A percentile compares a stretch with the other conserved stretches of the same genome.
Conservation (phyloP, 495 filamentous ascomycete genomes). For the Talaromyces borbonicus region DNA sequence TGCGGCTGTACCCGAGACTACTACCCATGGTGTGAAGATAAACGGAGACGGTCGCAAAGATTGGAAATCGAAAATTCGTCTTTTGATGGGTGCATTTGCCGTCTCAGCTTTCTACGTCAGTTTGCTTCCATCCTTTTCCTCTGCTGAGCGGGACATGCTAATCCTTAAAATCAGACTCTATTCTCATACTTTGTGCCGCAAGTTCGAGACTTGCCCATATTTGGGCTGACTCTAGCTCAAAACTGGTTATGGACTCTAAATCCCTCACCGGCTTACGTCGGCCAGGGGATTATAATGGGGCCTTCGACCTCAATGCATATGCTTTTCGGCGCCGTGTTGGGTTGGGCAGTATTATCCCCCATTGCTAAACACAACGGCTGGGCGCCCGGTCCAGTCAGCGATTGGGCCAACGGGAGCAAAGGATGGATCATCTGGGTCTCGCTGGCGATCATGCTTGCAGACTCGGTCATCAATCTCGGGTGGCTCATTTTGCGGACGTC, state of each 20-base stretch:
- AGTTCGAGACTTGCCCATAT: conserved; percentile 72
- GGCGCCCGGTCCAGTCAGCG: conserved; percentile 76
- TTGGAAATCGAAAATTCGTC: conserved; percentile 54
- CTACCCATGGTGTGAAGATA: conserved; percentile 11
- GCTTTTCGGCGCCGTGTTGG: conserved; percentile 81
- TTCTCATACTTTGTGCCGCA: conserved; percentile 86
- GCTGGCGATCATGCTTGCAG: conserved; percentile 91
- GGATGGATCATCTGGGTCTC: conserved; percentile 98
- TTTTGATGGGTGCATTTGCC: conserved; percentile 48
- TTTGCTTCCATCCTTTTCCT: too few relatives aligned
- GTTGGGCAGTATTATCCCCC: conserved; percentile 87
- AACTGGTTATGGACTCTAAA: conserved; percentile 96
- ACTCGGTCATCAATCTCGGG: conserved; percentile 79
- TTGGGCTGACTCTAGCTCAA: conserved; percentile 61
- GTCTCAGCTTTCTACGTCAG: conserved; percentile 46
- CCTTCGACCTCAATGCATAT: conserved; percentile 91
- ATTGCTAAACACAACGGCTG: conserved; percentile 76
- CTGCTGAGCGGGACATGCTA: too few relatives aligned
- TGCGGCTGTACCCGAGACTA: conserved; percentile 1
- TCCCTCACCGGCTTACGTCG: conserved; percentile 87
- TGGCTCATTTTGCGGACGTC: conserved; percentile 54
- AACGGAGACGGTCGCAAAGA: conserved; percentile 34
- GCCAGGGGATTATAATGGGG: conserved; percentile 70
- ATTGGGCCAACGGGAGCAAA: conserved; percentile 87
- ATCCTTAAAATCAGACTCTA: conserved; percentile 57